These are phyloP conservation scores for Diplodia mutila DNA, from an alignment of 2,329 filamentous ascomycete species.

Conservation along the genomic window DNA sequence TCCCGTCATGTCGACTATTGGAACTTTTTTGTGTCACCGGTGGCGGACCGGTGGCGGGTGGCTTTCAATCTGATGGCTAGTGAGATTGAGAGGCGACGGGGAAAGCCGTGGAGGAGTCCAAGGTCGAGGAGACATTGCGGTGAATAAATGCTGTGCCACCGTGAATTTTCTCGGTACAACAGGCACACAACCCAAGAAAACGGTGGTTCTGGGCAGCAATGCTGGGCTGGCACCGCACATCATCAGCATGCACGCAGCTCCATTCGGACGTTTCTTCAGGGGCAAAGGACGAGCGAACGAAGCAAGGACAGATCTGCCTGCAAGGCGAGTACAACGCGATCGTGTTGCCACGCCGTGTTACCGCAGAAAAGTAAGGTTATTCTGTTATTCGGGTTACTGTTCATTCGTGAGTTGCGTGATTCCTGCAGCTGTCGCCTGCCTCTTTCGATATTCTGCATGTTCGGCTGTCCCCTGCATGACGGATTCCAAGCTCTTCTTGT, in stretches of 20 bases:
- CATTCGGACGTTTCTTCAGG: not conserved
- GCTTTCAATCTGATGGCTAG: not conserved
- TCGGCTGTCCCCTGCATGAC: not conserved
- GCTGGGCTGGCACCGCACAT: not conserved
- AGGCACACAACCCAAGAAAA: not conserved
- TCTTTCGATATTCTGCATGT: not conserved
- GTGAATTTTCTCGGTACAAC: not conserved
- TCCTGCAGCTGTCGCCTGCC: slow-evolving; percentile 1
- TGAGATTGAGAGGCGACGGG: not conserved
- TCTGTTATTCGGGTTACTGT: not conserved
- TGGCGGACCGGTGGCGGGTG: not conserved
- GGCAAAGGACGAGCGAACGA: not conserved
- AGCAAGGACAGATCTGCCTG: not conserved
- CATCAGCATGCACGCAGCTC: not conserved
- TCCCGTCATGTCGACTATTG: not conserved
- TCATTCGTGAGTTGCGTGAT: not conserved
- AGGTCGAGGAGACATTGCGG: not conserved
- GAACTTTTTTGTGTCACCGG: not conserved
- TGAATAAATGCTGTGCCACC: not conserved
- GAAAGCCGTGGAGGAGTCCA: not conserved
- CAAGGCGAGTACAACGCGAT: not conserved
- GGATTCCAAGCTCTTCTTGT: not conserved
- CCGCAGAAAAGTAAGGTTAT: slow-evolving; percentile 12
- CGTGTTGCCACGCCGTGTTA: not conserved
- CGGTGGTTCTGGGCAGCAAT: not conserved